A percentile compares a stretch with the other conserved stretches of the same genome.
These are phyloP conservation scores for Pseudocercospora vitis DNA, from an alignment of 2,329 filamentous ascomycete species.

Conservation along the genomic window DNA sequence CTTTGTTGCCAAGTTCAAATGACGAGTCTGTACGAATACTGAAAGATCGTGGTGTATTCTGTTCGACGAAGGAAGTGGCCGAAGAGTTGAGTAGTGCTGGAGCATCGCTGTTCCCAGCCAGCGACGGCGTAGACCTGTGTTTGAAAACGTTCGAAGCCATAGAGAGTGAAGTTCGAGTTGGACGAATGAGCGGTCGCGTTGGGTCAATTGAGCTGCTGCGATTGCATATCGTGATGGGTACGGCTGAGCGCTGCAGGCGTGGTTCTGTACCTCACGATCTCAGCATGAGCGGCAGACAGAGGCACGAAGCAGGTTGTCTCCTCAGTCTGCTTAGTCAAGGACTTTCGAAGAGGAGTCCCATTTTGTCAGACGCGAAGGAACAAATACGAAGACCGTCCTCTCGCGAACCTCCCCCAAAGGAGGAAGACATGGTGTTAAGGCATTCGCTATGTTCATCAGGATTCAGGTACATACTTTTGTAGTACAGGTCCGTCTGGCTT, in stretches of 20 bases:
- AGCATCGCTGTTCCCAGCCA: background rate
- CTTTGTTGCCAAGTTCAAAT: background rate
- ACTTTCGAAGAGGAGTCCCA: background rate
- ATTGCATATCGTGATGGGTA: background rate
- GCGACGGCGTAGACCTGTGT: background rate
- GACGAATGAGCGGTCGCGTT: background rate
- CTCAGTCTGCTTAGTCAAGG: background rate
- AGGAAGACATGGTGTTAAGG: background rate
- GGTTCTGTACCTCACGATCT: background rate
- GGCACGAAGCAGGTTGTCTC: background rate
- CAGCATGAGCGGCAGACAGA: background rate
- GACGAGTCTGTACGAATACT: background rate
- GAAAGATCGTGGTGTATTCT: background rate
- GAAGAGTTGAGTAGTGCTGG: background rate
- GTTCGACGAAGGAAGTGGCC: background rate
- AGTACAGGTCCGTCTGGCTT: constrained; percentile 2
- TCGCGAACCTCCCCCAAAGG: background rate
- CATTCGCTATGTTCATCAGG: background rate
- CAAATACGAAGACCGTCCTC: background rate
- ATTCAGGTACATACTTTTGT: background rate
- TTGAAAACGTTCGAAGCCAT: background rate
- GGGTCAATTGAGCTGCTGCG: background rate
- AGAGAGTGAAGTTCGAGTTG: background rate
- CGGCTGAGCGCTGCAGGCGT: background rate
- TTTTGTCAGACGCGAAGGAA: background rate